Conservation (phyloP, 768 basidiomycete species). For the Tulasnella sp. region DNA sequence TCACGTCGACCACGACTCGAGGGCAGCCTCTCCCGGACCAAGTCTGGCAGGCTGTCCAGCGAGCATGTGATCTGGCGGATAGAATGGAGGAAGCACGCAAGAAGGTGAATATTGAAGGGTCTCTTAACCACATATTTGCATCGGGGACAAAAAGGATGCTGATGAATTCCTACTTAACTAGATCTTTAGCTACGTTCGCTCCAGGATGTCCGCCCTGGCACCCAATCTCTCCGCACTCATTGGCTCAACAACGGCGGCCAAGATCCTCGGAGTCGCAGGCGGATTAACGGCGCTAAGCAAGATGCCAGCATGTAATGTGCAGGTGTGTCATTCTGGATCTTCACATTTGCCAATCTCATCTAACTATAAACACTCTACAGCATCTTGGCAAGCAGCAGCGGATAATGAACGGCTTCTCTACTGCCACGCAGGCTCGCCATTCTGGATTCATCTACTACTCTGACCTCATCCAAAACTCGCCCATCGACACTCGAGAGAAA, state of each 20-base stretch:
- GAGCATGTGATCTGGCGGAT: constrained; percentile 82
- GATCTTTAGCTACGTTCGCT: constrained; percentile 99
- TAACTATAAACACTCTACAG: constrained; percentile 32
- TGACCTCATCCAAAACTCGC: constrained; percentile 73
- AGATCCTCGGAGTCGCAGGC: constrained; percentile 93
- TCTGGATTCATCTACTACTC: constrained; percentile 97
- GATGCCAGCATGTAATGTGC: constrained; percentile 92
- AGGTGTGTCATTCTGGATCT: constrained; percentile 42
- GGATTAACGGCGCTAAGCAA: constrained; percentile 82
- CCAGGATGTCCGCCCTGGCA: constrained; percentile 95
- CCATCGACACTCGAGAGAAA: constrained; percentile 81
- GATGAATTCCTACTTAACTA: constrained; percentile 29
- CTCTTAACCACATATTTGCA: too few species aligned
- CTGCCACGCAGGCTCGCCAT: constrained; percentile 75
- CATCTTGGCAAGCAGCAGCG: constrained; percentile 90
- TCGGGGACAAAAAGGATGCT: too few species aligned
- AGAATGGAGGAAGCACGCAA: constrained; percentile 80
- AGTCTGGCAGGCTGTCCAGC: constrained; percentile 71
- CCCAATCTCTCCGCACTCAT: constrained; percentile 98
- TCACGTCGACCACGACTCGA: constrained; percentile 85
- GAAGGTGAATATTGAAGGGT: constrained; percentile 51
- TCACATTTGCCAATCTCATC: not conserved
- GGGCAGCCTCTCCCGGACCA: constrained; percentile 58
- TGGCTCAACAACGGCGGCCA: constrained; percentile 97
- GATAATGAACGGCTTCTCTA: constrained; percentile 85